A percentile compares a stretch with the other conserved stretches of the same genome.
Evolutionary conservation across 768 basidiomycete genomes (phyloP).

Genomic region (Boletus rubroflammeus): DNA sequence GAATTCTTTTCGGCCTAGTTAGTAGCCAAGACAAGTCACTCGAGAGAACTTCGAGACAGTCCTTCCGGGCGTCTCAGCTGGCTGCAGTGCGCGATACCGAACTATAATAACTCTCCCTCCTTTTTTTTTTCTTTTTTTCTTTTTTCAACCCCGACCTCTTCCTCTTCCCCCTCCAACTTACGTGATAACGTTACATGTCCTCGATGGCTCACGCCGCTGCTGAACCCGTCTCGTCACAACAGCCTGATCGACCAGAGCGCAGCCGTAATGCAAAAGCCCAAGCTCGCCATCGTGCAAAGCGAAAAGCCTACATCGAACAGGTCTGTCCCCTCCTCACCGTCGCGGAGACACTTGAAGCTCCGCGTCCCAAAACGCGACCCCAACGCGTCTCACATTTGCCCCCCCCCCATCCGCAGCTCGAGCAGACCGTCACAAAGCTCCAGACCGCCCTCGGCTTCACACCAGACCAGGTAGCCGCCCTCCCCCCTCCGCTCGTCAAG

Average conservation of each 20-base stretch:
- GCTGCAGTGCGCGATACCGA: constrained; percentile 16
- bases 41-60: no score
- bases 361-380: constrained; percentile 4
- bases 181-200: constrained; percentile 53
- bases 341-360: constrained; percentile 3
- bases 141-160: constrained; percentile 51
- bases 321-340: constrained; percentile 33
- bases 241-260: constrained; percentile 68
- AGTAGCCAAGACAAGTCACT: no score
- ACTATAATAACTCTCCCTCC: constrained; percentile 35
- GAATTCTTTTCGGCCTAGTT: constrained; percentile 27
- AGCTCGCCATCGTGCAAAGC: constrained; percentile 85
- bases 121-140: constrained; percentile 31
- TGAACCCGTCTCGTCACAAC: constrained; percentile 36
- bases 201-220: constrained; percentile 53
- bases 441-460: constrained; percentile 71
- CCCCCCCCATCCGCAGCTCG: constrained; percentile 47
- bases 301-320: constrained; percentile 92
- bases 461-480: constrained; percentile 68
- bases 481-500: constrained; percentile 69
- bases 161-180: constrained; percentile 35
- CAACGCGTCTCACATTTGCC: constrained; percentile 10
- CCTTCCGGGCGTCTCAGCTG: constrained; percentile 24
- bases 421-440: constrained; percentile 81
- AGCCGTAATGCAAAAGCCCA: constrained; percentile 88